Evolutionary conservation across 352 stramenopile species (phyloP).

Genomic region (Pythium chondricola): DNA sequence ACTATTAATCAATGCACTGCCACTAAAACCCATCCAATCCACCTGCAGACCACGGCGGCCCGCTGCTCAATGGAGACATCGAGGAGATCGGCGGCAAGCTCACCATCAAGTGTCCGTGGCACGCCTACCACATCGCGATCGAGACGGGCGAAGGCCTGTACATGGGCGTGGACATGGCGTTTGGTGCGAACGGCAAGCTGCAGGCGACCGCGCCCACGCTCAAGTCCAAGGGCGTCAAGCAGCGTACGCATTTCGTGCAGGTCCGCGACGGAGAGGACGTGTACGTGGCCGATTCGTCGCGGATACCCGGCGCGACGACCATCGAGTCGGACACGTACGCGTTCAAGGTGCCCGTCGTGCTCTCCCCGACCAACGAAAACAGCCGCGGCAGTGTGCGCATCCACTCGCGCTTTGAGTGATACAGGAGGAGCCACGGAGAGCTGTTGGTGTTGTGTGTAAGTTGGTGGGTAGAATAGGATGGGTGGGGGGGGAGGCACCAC

Average conservation of each 20-base stretch:
- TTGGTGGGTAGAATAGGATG: too few relatives aligned
- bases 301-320: slow-evolving; percentile 34
- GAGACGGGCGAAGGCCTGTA: slow-evolving; percentile 80
- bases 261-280: slow-evolving; percentile 61
- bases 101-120: slow-evolving; percentile 82
- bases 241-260: slow-evolving; percentile 77
- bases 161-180: slow-evolving; percentile 73
- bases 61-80: slow-evolving; percentile 75
- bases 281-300: slow-evolving; percentile 73
- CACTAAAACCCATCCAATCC: neutral
- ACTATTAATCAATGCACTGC: neutral
- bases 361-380: slow-evolving; percentile 15
- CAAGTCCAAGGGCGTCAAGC: slow-evolving; percentile 82
- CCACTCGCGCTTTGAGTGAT: slow-evolving; percentile 65
- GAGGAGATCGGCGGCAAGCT: slow-evolving; percentile 75
- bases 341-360: slow-evolving; percentile 45
- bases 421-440: neutral
- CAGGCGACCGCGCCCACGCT: slow-evolving; percentile 43
- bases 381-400: slow-evolving; percentile 48
- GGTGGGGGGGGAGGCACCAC: too few relatives aligned
- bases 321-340: slow-evolving; percentile 75
- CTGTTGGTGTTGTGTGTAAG: too few relatives aligned
- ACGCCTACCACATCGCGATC: slow-evolving; percentile 80
- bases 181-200: slow-evolving; percentile 39
- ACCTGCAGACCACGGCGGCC: slow-evolving; percentile 65